Conservation (phyloP, 441 rosid genomes). For the Brassica balearica region DNA sequence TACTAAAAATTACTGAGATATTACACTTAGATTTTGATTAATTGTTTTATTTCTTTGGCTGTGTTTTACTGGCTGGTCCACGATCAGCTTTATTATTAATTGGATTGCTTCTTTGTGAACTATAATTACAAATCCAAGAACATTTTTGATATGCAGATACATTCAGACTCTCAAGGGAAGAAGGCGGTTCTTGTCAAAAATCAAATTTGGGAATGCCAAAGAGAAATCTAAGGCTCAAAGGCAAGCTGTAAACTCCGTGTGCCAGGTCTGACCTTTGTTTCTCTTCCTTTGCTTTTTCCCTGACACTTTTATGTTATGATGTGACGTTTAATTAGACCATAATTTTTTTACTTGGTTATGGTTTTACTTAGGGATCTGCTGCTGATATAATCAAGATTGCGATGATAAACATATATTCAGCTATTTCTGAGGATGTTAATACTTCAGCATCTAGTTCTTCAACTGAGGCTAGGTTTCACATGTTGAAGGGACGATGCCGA, state of each 20-base stretch:
- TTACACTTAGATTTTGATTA: background rate
- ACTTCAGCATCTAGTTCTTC: conserved; percentile 51
- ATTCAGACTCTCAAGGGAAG: conserved; percentile 92
- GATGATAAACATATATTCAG: conserved; percentile 76
- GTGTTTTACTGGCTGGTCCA: conserved; percentile 1
- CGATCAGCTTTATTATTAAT: background rate
- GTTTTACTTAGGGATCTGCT: conserved; percentile 80
- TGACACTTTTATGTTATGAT: conserved; percentile 4
- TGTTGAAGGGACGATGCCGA: conserved; percentile 80
- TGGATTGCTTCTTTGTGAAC: conserved; percentile 2
- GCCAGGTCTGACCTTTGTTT: conserved; percentile 67
- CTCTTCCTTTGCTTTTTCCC: background rate
- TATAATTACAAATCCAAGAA: conserved; percentile 4
- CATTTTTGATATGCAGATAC: conserved; percentile 60
- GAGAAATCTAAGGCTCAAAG: conserved; percentile 97
- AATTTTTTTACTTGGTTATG: conserved; percentile 24
- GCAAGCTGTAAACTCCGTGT: conserved; percentile 97
- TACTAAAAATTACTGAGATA: background rate
- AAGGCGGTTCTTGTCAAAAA: conserved; percentile 94
- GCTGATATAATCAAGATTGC: conserved; percentile 98
- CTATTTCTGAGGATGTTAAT: conserved; percentile 58
- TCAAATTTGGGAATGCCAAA: conserved; percentile 79
- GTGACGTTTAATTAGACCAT: conserved; percentile 10
- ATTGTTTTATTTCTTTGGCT: background rate
- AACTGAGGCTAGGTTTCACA: conserved; percentile 55